phyloP scores from a whole-genome alignment of 345 rosid genomes.

The Moringa oleifera region DNA sequence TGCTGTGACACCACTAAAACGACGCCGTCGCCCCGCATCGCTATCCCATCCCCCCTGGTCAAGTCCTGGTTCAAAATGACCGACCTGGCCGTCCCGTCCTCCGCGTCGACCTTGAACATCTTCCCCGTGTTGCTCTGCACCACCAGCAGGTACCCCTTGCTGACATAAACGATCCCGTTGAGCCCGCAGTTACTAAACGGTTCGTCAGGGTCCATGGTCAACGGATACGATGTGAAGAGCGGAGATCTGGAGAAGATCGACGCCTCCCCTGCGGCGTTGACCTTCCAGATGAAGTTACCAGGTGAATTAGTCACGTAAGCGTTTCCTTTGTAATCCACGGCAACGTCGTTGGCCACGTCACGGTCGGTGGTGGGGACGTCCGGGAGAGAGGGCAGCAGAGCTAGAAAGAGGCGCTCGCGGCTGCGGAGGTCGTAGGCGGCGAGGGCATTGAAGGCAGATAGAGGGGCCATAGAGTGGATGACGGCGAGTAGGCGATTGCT shows the following conservation, averaged over 20 bases:
- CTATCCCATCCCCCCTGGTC: constrained; percentile 55
- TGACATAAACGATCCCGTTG: constrained; percentile 69
- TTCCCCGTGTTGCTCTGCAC: constrained; percentile 85
- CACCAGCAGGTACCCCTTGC: constrained; percentile 74
- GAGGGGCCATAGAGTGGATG: constrained; percentile 40
- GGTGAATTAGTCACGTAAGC: constrained; percentile 85
- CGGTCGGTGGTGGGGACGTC: constrained; percentile 14
- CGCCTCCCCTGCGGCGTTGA: constrained; percentile 51
- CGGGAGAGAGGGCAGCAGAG: constrained; percentile 25
- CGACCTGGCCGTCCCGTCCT: constrained; percentile 50
- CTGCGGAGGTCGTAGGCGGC: constrained; percentile 78
- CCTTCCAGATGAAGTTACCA: constrained; percentile 84
- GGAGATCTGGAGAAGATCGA: constrained; percentile 65
- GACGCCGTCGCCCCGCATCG: constrained; percentile 56
- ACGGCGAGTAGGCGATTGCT: constrained; percentile 65
- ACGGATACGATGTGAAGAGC: constrained; percentile 37
- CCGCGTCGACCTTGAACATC: constrained; percentile 76
- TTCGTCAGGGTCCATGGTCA: constrained; percentile 29
- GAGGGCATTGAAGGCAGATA: constrained; percentile 69
- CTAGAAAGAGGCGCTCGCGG: constrained; percentile 30
- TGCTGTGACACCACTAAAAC: constrained; percentile 54
- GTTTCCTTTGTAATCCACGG: constrained; percentile 67
- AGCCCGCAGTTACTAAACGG: constrained; percentile 48
- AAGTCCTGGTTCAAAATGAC: constrained; percentile 49
- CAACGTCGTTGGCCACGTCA: constrained; percentile 59